Conservation (phyloP, 2,329 filamentous ascomycete species). For the Xylaria sp. region DNA sequence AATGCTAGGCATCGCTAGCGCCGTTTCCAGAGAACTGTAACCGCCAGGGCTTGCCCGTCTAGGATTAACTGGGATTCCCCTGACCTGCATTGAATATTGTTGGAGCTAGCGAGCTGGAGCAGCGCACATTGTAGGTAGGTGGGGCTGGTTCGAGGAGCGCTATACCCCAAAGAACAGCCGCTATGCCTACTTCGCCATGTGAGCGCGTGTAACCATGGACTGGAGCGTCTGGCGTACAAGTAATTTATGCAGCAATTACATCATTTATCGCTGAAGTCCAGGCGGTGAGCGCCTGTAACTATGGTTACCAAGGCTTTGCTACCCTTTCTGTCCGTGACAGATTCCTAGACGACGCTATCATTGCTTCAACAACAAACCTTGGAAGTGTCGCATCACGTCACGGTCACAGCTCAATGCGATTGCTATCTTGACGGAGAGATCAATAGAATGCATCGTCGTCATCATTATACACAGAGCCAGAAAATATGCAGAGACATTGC, state of each 20-base stretch:
- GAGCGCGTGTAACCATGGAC: slow-evolving; percentile 10
- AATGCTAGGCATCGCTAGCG: slow-evolving; percentile 31
- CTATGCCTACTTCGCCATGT: slow-evolving; percentile 28
- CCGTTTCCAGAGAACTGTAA: slow-evolving; percentile 32
- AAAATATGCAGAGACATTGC: slow-evolving; percentile 4
- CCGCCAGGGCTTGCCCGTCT: slow-evolving; percentile 24
- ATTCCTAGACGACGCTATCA: not conserved
- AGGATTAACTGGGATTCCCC: slow-evolving; percentile 1
- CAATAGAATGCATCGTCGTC: not conserved
- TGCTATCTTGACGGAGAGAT: not conserved
- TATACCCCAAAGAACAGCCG: slow-evolving; percentile 35
- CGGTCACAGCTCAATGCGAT: not conserved
- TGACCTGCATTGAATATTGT: not conserved
- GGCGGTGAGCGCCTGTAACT: slow-evolving; percentile 43
- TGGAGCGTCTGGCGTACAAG: not conserved
- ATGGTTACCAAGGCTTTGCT: slow-evolving; percentile 26
- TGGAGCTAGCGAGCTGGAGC: slow-evolving; percentile 7
- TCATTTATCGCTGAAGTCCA: slow-evolving; percentile 37
- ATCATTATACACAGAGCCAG: not conserved
- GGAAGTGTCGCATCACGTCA: not conserved
- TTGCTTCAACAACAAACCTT: not conserved
- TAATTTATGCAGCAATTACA: slow-evolving; percentile 39
- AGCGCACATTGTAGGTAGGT: not conserved
- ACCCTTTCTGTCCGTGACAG: not conserved
- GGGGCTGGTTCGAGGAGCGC: not conserved